Evolutionary conservation across 176 grass and related monocot genomes (phyloP), one percentile per base, ranked within the genome.

Genomic region (Paspalum notatum): DNA sequence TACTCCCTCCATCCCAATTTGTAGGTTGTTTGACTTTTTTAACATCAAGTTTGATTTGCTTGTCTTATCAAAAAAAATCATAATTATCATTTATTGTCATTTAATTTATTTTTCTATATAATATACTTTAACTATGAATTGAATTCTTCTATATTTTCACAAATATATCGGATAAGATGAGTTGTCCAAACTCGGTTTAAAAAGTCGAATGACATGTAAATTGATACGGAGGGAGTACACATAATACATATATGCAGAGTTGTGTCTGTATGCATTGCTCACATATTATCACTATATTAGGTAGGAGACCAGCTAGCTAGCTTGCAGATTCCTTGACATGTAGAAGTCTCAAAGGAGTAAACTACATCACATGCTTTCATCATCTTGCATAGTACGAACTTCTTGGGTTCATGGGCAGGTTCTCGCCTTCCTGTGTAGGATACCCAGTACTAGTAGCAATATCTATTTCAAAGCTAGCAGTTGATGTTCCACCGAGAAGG

Each of bases 321-420:
- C 47, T 49, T 4, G 3, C 47, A 49, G 47, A 14, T 49, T 2
- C 12, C 47, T 3, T 4, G 14, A 12, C 12, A 49, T n/a, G 47
- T 4, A 49, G 45, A 47, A 47, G 10, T 12, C 12, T 47, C 45
- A 47, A 47, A 1, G 9, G n/a, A 57, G n/a, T 22, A 5, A 18
- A 24, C 54, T 4, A 56, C 20, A 24, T 10, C 1, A 57, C 5
- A 57, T 18, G 55, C n/a, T n/a, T n/a, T 57, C n/a, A 11, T 86
- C 72, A 87, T 47, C 85, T 77, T 0, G 79, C 79, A 20, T 82
- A 82, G 39, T 82, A 87, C 0, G 65, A 70, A 24, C 79, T 87
- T 40, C 39, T 22, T 82, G 79, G 85, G 20, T 87, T 87, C 74
- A 82, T 87, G 6, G 79, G 72, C 1, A 77, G 6, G 65, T 53